phyloP scores from a whole-genome alignment of 495 filamentous ascomycete species.

The Astrothelium macrocarpum region DNA sequence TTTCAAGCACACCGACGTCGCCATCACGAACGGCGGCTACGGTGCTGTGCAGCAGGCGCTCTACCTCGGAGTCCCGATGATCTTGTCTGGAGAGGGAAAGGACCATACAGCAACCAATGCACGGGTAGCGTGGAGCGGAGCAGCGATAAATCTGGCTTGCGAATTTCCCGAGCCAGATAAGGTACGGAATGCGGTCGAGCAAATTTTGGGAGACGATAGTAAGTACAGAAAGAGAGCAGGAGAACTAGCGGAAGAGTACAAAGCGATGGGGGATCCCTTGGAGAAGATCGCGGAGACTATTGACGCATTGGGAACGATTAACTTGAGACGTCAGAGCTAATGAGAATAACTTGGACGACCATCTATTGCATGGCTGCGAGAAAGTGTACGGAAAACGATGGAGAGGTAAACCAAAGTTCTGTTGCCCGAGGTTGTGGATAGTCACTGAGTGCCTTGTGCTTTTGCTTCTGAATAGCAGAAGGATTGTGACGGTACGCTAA shows the following conservation, averaged over 20 bases:
- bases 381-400: not conserved
- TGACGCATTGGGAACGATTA: not conserved
- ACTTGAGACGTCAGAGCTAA: not conserved
- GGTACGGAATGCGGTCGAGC: not conserved
- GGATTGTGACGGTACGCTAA: not conserved
- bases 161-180: not conserved
- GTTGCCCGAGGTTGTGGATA: no score
- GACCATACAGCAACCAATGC: constrained; percentile 7
- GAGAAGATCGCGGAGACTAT: not conserved
- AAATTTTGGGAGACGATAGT: not conserved
- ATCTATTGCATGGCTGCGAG: not conserved
- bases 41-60: constrained; percentile 7
- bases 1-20: constrained; percentile 8
- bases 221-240: constrained; percentile 1
- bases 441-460: not conserved
- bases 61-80: constrained; percentile 3
- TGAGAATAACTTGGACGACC: not conserved
- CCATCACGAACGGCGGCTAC: constrained; percentile 8
- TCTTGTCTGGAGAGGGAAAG: constrained; percentile 2
- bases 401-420: not conserved
- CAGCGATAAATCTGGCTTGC: constrained; percentile 2
- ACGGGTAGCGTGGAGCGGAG: not conserved
- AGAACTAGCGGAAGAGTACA: constrained; percentile 4
- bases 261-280: constrained; percentile 1
- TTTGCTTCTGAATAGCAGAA: not conserved